Evolutionary conservation across 2,329 filamentous ascomycete genomes (phyloP), one percentile per base, ranked within the genome.

Genomic region (Mollisiaceae sp.): DNA sequence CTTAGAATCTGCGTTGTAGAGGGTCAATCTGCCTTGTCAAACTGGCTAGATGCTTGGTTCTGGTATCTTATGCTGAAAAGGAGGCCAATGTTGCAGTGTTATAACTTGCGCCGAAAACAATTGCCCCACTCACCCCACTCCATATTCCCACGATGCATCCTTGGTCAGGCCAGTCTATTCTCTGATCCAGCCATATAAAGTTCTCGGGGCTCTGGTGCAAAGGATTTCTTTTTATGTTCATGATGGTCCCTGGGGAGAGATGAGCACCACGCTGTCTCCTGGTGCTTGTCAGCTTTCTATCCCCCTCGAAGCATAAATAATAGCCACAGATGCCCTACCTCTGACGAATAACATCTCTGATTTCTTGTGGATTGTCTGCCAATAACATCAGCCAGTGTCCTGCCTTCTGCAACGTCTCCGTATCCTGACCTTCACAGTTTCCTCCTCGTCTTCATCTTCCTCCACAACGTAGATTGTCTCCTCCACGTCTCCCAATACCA

Each of bases 291-390:
- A 54, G 50, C 50, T 18, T 15, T 8, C 18, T 24, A 14, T 8
- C 11, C 2, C 24, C 18, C 15, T 27, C 4, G 4, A 11, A 27
- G 15, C 12, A 18, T 14, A 35, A 8, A 27, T 2, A 50, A 20
- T 20, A 11, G 22, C 6, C 12, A 18, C 32, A 3, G n/a, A 36
- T 24, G 52, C 78, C 85, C 69, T 81, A 94, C 94, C 94, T 91
- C 95, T 85, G 65, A 99, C 94, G 78, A 99, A 99, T 22, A 99
- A 82, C 95, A 99, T 99, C 78, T 98, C 95, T 52, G 93, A 96
- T 79, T 97, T 96, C 81, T 97, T 97, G 82, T 94, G 97, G 69
- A 95, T 88, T 15, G 94, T 97, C 91, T 97, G 69, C 36, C 22
- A 18, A 18, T 12, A 55, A 18, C 27, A 65, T 52, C 36, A 59